Base-by-base conservation (phyloP, 345 rosid genomes). In the Lenwebbia sp. region DNA sequence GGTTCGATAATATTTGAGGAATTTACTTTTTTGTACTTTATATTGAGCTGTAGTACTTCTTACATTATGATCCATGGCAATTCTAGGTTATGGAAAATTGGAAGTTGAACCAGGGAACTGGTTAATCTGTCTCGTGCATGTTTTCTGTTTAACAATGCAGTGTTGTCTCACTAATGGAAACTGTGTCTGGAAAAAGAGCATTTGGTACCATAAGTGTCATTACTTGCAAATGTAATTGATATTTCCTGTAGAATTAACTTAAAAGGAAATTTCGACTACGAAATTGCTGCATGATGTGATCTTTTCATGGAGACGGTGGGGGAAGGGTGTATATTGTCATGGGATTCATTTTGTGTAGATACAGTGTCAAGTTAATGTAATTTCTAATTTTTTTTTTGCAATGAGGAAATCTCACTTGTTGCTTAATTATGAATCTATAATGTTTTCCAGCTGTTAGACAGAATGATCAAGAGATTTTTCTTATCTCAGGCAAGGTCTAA, bases 401-500 rank as follows among this genome's bases (percentile, higher is more conserved):
- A 37, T 33, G 47, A 70, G 47, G 78, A 70, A 70, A 70, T 70
- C 12, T 19, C 78, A 37, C 47, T 33, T 13, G 22, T 70, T 19
- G 26, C 47, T 70, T 37, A 19, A 70, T 62, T 15, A 30, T 33
- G 78, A 37, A 33, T 37, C 41, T 70, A 33, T 33, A 37, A 37
- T 33, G 25, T 37, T 19, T 70, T 70, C 12, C 78, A 37, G 47
- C 25, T 37, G 47, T 37, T 37, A 70, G 78, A 70, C 6, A 70
- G 21, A 37, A 70, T 70, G 47, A 70, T 70, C 37, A 41, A 82
- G 51, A n/a, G 19, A 6, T 83, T 40, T 78, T 88, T 86, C 13
- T 25, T 62, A 37, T 76, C 54, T 76, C 86, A 98, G 99, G 97
- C 99, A 83, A 94, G 99, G 92, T 85, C 96, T 78, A 98, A 98